Conservation (phyloP, 1,139 yeast genomes). For the Geotrichum histeridarum region DNA sequence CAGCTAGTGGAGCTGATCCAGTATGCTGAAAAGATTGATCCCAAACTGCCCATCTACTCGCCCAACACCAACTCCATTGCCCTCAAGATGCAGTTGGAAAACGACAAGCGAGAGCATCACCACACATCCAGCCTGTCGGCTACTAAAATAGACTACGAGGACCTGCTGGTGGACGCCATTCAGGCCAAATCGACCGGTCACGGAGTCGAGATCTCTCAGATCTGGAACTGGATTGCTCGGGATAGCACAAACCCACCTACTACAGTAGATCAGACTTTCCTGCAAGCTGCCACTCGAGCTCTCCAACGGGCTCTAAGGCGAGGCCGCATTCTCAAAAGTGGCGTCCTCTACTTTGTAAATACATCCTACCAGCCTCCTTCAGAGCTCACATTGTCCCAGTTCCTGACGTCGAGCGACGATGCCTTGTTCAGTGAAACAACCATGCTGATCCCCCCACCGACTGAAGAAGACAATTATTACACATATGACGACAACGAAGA, state of each 20-base stretch:
- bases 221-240: slow-evolving; percentile 36
- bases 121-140: slow-evolving; percentile 22
- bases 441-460: slow-evolving; percentile 34
- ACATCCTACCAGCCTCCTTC: slow-evolving; percentile 36
- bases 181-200: slow-evolving; percentile 36
- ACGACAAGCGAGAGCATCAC: slow-evolving; percentile 32
- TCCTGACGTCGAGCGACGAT: slow-evolving; percentile 36
- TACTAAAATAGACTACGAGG: slow-evolving; percentile 33
- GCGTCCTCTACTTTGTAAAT: slow-evolving; percentile 34
- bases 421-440: slow-evolving; percentile 38
- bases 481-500: slow-evolving; percentile 36
- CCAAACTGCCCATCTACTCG: slow-evolving; percentile 37
- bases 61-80: slow-evolving; percentile 37
- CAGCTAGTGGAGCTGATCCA: slow-evolving; percentile 42
- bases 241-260: slow-evolving; percentile 30
- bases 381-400: slow-evolving; percentile 36
- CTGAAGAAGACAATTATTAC: slow-evolving; percentile 35
- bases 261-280: slow-evolving; percentile 36
- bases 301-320: slow-evolving; percentile 37
- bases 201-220: slow-evolving; percentile 35
- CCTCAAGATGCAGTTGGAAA: slow-evolving; percentile 37
- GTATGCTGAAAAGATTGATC: slow-evolving; percentile 38
- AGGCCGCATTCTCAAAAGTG: slow-evolving; percentile 35
- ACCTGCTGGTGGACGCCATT: slow-evolving; percentile 36
- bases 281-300: slow-evolving; percentile 39